These are phyloP conservation scores for Alternaria consortialis DNA, from an alignment of 2,329 filamentous ascomycete species.

Conservation along the genomic window DNA sequence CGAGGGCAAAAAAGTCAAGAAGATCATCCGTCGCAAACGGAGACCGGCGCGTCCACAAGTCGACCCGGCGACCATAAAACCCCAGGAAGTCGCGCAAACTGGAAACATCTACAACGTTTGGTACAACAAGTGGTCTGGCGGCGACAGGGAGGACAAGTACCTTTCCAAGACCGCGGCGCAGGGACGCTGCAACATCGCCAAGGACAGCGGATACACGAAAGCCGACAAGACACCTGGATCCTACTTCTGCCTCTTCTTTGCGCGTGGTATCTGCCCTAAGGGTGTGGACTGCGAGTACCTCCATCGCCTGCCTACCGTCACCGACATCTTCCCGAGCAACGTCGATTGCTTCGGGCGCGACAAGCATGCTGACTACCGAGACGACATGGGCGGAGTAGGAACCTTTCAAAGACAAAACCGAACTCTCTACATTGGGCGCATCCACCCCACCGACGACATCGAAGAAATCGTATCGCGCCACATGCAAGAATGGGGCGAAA, in stretches of 20 bases:
- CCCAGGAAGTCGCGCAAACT: conserved; percentile 88
- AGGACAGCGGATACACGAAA: conserved; percentile 64
- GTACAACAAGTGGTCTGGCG: conserved; percentile 99
- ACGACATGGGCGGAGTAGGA: conserved; percentile 97
- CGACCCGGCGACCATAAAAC: conserved; percentile 82
- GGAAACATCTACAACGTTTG: conserved; percentile 98
- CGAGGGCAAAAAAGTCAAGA: conserved; percentile 77
- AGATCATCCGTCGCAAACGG: conserved; percentile 90
- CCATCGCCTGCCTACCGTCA: conserved; percentile 84
- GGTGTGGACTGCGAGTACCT: conserved; percentile 95
- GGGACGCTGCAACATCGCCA: conserved; percentile 85
- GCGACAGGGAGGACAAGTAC: conserved; percentile 92
- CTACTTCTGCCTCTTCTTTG: conserved; percentile 94
- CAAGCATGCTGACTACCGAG: conserved; percentile 90
- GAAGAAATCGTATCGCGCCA: conserved; percentile 95
- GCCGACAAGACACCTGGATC: conserved; percentile 66
- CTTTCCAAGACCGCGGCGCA: conserved; percentile 82
- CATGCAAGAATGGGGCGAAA: conserved; percentile 94
- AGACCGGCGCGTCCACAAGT: conserved; percentile 90
- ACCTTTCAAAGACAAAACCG: conserved; percentile 93
- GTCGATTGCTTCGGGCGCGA: conserved; percentile 95
- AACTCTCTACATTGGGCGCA: conserved; percentile 90
- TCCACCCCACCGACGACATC: conserved; percentile 96
- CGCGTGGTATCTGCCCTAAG: conserved; percentile 80
- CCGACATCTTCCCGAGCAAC: conserved; percentile 92